Conservation (phyloP, 305 asterid species). For the Euphrasia arctica region DNA sequence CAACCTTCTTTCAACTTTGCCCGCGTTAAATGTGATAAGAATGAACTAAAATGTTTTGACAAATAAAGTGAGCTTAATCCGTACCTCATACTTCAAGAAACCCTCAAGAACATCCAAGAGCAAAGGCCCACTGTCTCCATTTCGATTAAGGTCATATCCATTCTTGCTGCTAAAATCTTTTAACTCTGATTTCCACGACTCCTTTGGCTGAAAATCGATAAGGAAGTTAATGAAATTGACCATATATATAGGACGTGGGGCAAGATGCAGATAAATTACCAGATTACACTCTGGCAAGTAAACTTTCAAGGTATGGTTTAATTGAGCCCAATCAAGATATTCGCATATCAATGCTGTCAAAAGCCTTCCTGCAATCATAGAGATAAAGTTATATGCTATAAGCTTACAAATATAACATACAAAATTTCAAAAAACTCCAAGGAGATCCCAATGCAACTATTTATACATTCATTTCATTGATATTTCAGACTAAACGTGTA, state of each 20-base stretch:
- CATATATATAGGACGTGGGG: not conserved
- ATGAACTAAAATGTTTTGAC: constrained; percentile 3
- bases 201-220: constrained; percentile 64
- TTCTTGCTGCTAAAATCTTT: constrained; percentile 91
- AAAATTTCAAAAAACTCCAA: not conserved
- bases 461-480: not conserved
- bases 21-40: not conserved
- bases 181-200: constrained; percentile 90
- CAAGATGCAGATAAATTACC: constrained; percentile 43
- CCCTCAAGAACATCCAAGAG: constrained; percentile 99
- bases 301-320: constrained; percentile 82
- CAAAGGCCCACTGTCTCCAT: constrained; percentile 89
- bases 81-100: constrained; percentile 94
- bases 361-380: constrained; percentile 67
- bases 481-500: not conserved
- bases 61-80: constrained; percentile 21
- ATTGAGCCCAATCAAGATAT: constrained; percentile 92
- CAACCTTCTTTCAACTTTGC: constrained; percentile 14
- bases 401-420: constrained; percentile 5
- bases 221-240: constrained; percentile 16
- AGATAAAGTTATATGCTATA: constrained; percentile 13
- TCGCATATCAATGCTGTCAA: constrained; percentile 82
- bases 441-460: constrained; percentile 3
- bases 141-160: constrained; percentile 88
- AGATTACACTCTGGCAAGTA: constrained; percentile 89